Percentiles rank a stretch among this genome's conserved stretches.
phyloP scores from a whole-genome alignment of 202 grass and related monocot genomes.

The Carex sylvatica region DNA sequence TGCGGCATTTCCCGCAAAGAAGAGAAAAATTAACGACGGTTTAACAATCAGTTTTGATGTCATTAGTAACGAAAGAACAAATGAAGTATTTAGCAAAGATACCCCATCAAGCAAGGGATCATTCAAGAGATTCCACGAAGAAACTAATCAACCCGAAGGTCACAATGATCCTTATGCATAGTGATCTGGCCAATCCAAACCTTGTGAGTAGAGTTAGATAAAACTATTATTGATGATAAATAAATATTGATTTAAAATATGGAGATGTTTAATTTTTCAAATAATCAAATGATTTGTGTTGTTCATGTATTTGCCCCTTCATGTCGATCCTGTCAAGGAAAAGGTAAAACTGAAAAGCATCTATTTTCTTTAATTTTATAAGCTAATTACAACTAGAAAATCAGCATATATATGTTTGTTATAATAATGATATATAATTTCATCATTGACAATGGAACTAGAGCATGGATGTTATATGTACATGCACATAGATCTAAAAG shows the following conservation, averaged over 20 bases:
- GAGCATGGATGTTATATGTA: neutral
- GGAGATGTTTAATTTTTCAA: neutral
- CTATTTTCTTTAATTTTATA: neutral
- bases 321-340: conserved; percentile 83
- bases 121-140: conserved; percentile 17
- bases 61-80: neutral
- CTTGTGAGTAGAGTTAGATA: conserved; percentile 36
- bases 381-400: neutral
- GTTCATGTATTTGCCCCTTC: conserved; percentile 42
- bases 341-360: conserved; percentile 39
- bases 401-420: neutral
- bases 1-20: conserved; percentile 21
- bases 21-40: conserved; percentile 36
- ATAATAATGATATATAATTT: no score
- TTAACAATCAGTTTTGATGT: neutral
- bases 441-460: no score
- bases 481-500: neutral
- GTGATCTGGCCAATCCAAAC: conserved; percentile 40
- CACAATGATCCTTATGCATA: conserved; percentile 35
- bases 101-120: neutral
- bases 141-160: conserved; percentile 34
- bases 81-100: neutral
- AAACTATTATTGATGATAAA: neutral
- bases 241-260: no score
- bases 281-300: neutral